These are phyloP conservation scores for Rosa lucieae DNA, from an alignment of 306 rosid genomes.

Conservation along the genomic window DNA sequence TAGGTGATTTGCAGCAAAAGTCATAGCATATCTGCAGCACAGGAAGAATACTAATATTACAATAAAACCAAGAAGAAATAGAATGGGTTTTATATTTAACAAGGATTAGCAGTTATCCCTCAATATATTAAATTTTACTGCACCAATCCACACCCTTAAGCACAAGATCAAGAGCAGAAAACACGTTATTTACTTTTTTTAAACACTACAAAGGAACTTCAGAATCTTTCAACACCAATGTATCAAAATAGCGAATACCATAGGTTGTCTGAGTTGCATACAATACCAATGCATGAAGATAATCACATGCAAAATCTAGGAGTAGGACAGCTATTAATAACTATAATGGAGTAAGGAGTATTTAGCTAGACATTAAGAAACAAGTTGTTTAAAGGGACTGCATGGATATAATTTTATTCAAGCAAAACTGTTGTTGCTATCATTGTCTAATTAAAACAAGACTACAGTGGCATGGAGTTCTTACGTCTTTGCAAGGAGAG, in stretches of 20 bases:
- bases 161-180: not conserved
- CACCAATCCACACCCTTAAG: not conserved
- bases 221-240: not conserved
- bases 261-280: not conserved
- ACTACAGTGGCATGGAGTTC: slow-evolving; percentile 30
- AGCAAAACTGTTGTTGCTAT: not conserved
- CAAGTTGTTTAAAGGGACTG: not conserved
- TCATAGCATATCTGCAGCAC: slow-evolving; percentile 76
- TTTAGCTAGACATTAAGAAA: not conserved
- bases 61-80: slow-evolving; percentile 5
- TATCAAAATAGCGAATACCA: slow-evolving; percentile 6
- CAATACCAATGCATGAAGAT: not conserved
- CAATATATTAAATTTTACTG: not conserved
- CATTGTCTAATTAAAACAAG: not conserved
- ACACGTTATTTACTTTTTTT: not conserved
- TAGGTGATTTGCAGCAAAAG: slow-evolving; percentile 72
- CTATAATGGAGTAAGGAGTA: not conserved
- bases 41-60: not conserved
- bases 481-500: slow-evolving; percentile 91
- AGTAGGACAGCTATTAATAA: not conserved
- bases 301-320: not conserved
- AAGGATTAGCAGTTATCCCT: not conserved
- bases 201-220: not conserved
- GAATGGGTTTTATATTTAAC: slow-evolving; percentile 9
- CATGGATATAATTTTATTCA: not conserved